phyloP scores from a whole-genome alignment of 2,329 filamentous ascomycete genomes.

The Fusarium equiseti region DNA sequence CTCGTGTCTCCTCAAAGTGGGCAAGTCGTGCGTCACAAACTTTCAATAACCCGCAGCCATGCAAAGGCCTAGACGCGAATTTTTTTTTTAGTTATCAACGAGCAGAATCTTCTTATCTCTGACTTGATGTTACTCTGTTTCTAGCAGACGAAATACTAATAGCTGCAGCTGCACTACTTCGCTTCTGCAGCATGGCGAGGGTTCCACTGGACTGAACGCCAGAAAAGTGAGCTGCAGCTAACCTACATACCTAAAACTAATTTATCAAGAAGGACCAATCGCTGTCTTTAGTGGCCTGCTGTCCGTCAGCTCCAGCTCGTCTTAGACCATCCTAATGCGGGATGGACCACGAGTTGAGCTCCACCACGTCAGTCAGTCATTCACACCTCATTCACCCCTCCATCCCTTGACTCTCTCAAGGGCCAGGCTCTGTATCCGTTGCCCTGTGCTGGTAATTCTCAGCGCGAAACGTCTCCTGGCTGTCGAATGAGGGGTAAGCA shows the following conservation, averaged over 20 bases:
- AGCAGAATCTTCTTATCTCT: constrained; percentile 15
- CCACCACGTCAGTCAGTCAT: constrained; percentile 35
- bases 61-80: neutral
- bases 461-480: constrained; percentile 43
- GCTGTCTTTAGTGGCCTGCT: constrained; percentile 33
- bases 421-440: constrained; percentile 22
- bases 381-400: constrained; percentile 43
- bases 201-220: constrained; percentile 25
- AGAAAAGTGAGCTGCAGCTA: constrained; percentile 37
- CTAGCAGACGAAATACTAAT: too few relatives aligned
- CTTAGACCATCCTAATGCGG: constrained; percentile 42
- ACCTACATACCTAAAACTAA: constrained; percentile 36
- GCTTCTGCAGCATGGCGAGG: neutral
- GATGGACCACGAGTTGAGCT: constrained; percentile 41
- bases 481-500: constrained; percentile 47
- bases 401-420: constrained; percentile 20
- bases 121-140: constrained; percentile 31
- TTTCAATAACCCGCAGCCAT: neutral
- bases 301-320: constrained; percentile 42
- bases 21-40: constrained; percentile 5
- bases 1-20: neutral
- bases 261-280: constrained; percentile 46
- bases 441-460: constrained; percentile 9
- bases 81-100: neutral
- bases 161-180: constrained; percentile 16